phyloP scores from a whole-genome alignment of 441 rosid genomes.

The Erysimum cheiri region DNA sequence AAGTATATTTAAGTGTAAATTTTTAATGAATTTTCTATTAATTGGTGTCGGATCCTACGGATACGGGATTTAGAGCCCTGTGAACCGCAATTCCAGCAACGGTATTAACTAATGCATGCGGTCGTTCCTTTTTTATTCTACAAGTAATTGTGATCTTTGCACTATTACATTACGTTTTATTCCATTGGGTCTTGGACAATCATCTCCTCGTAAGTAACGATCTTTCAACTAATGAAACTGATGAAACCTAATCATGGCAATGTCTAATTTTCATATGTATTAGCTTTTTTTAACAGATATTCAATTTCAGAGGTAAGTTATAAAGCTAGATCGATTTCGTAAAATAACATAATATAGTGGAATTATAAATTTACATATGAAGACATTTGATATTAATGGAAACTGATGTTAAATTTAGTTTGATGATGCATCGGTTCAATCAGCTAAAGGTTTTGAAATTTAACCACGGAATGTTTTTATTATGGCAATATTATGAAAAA shows the following conservation, averaged over 20 bases:
- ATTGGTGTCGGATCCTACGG: slow-evolving; percentile 36
- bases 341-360: neutral
- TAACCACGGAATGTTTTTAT: too few relatives aligned
- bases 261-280: neutral
- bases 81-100: slow-evolving; percentile 47
- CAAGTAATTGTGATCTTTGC: neutral
- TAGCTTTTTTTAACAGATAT: neutral
- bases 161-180: neutral
- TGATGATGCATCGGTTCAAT: neutral
- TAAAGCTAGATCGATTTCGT: neutral
- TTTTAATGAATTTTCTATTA: neutral
- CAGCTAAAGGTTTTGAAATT: neutral
- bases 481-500: too few relatives aligned
- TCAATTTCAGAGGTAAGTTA: too few relatives aligned
- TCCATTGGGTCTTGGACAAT: neutral
- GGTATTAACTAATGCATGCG: slow-evolving; percentile 44
- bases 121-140: neutral
- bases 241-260: neutral
- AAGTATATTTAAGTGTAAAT: neutral
- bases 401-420: neutral
- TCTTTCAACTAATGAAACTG: slow-evolving; percentile 21
- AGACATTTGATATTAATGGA: neutral
- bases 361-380: neutral
- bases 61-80: slow-evolving; percentile 46
- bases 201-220: slow-evolving; percentile 12